Percentiles rank a stretch among this genome's conserved stretches.
Evolutionary conservation across 306 rosid species (phyloP).

Genomic region (Glycine soja): DNA sequence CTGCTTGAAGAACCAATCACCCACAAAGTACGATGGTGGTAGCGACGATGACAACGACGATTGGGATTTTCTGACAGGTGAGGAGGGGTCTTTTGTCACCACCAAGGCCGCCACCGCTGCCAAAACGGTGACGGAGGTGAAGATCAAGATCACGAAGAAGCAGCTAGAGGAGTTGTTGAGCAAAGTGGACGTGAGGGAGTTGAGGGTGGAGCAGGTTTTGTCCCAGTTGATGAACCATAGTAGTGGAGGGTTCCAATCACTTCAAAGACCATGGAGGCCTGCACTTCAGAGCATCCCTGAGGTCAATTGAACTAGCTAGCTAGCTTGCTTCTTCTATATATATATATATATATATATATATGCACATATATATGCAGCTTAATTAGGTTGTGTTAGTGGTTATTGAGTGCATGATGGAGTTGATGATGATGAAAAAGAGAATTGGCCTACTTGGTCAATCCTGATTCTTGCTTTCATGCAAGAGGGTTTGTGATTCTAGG

Average conservation of each 20-base stretch:
- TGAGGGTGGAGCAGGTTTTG: constrained; percentile 70
- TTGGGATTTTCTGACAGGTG: constrained; percentile 43
- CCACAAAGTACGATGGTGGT: constrained; percentile 28
- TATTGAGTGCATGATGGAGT: neutral
- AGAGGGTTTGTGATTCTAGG: neutral
- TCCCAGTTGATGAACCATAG: constrained; percentile 59
- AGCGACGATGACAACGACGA: constrained; percentile 47
- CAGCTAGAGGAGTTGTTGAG: constrained; percentile 71
- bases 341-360: neutral
- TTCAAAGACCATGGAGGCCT: constrained; percentile 75
- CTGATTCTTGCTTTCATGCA: constrained; percentile 28
- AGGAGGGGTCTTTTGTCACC: neutral
- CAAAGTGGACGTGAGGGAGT: constrained; percentile 58
- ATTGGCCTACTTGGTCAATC: constrained; percentile 52
- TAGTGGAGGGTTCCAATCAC: constrained; percentile 51
- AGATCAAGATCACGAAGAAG: constrained; percentile 88
- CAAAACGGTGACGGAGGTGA: constrained; percentile 55
- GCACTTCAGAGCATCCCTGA: constrained; percentile 90
- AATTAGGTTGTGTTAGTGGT: too few relatives aligned
- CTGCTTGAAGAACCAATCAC: constrained; percentile 64
- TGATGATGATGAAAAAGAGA: constrained; percentile 15
- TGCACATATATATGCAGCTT: neutral
- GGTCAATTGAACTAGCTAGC: neutral
- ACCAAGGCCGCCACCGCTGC: neutral
- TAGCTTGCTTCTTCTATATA: neutral